Conservation (phyloP, 31 red algal species). For the Porphyra umbilicalis region DNA sequence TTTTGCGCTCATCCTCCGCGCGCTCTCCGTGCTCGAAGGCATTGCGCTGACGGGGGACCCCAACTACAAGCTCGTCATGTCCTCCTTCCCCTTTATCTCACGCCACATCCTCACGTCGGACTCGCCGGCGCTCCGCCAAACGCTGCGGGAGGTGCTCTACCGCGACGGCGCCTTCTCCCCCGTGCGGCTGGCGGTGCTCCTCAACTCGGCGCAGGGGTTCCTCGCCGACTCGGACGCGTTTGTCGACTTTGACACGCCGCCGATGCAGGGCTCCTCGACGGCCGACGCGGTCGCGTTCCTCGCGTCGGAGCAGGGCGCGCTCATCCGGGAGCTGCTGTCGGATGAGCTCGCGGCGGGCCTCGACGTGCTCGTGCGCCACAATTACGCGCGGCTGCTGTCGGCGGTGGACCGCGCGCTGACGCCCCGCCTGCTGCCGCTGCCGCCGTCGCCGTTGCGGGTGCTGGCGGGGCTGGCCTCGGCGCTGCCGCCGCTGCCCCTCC, state of each 20-base stretch:
- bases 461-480: background rate
- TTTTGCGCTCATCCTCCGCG: conserved; percentile 67
- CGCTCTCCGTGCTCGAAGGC: conserved; percentile 80
- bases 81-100: conserved; percentile 78
- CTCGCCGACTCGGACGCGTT: conserved; percentile 78
- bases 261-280: conserved; percentile 24
- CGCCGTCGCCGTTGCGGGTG: conserved; percentile 41
- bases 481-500: conserved; percentile 1
- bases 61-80: conserved; percentile 78
- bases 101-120: conserved; percentile 47
- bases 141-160: conserved; percentile 86
- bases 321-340: conserved; percentile 68
- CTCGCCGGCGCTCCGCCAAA: conserved; percentile 38
- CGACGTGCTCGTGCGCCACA: conserved; percentile 53
- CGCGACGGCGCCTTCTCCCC: conserved; percentile 71
- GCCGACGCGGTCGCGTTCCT: conserved; percentile 71
- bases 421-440: conserved; percentile 18
- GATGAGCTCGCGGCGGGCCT: conserved; percentile 79
- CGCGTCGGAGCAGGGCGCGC: conserved; percentile 48
- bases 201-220: conserved; percentile 82
- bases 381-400: conserved; percentile 14
- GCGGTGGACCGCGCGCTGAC: background rate
- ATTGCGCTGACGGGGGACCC: conserved; percentile 91
- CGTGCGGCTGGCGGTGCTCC: conserved; percentile 52
- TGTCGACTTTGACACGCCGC: conserved; percentile 89